Conservation (phyloP, 2,329 filamentous ascomycete genomes). For the Cryphonectria nitschkei region DNA sequence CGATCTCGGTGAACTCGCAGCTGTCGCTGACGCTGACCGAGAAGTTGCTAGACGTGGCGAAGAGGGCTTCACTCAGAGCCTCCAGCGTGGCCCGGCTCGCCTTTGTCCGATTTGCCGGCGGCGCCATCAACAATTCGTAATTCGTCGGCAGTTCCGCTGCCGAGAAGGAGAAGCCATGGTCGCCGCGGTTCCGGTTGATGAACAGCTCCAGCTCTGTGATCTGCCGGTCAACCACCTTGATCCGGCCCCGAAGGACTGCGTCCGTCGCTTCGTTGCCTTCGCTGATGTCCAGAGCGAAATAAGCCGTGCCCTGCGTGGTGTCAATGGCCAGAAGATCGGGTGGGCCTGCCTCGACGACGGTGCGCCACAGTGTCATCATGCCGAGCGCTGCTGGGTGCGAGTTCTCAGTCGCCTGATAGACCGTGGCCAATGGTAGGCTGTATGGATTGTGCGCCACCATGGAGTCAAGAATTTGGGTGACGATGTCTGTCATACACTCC, state of each 20-base stretch:
- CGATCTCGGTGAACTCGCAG: constrained; percentile 33
- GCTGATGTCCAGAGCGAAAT: constrained; percentile 31
- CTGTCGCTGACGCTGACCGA: constrained; percentile 3
- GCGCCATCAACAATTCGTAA: constrained; percentile 29
- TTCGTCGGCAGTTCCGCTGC: constrained; percentile 29
- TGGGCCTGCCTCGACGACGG: constrained; percentile 29
- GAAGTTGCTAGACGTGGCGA: constrained; percentile 19
- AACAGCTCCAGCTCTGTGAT: constrained; percentile 33
- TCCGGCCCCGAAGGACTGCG: constrained; percentile 30
- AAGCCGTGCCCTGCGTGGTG: constrained; percentile 29
- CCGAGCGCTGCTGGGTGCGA: constrained; percentile 32
- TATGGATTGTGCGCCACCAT: constrained; percentile 14
- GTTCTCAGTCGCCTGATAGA: constrained; percentile 23
- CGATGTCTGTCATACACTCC: constrained; percentile 1
- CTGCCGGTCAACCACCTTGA: constrained; percentile 31
- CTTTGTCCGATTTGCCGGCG: constrained; percentile 31
- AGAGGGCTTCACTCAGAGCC: constrained; percentile 16
- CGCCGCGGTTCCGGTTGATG: constrained; percentile 33
- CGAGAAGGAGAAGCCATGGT: constrained; percentile 33
- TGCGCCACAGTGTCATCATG: constrained; percentile 32
- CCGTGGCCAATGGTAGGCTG: constrained; percentile 10
- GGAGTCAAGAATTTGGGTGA: constrained; percentile 13
- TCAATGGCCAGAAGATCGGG: constrained; percentile 29
- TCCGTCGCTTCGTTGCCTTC: constrained; percentile 29
- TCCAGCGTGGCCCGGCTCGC: constrained; percentile 28